phyloP scores from a whole-genome alignment of 371 early-diverging fungal genomes.

The Paraphysoderma sedebokerense region DNA sequence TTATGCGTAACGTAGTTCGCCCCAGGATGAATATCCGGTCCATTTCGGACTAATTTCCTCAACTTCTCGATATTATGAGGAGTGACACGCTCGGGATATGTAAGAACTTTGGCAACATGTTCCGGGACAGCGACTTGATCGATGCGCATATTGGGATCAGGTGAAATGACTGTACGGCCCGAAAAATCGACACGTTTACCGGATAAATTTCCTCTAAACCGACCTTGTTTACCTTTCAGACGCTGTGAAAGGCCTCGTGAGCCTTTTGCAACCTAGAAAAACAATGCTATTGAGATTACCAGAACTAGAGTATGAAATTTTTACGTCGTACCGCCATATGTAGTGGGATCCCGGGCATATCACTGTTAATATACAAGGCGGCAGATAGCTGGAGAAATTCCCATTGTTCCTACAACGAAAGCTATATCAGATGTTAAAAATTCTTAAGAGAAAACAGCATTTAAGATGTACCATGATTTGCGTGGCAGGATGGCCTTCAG shows the following conservation, averaged over 20 bases:
- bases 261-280: conserved; percentile 40
- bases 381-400: conserved; percentile 92
- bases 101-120: conserved; percentile 66
- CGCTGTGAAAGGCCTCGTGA: conserved; percentile 90
- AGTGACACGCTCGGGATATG: conserved; percentile 94
- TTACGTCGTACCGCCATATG: not conserved
- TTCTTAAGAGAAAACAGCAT: not conserved
- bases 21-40: conserved; percentile 86
- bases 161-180: conserved; percentile 98
- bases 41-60: conserved; percentile 67
- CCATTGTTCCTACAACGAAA: conserved; percentile 70
- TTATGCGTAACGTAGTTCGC: conserved; percentile 78
- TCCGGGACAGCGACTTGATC: conserved; percentile 53
- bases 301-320: not conserved
- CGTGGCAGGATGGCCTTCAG: conserved; percentile 59
- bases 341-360: conserved; percentile 53
- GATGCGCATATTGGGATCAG: conserved; percentile 97
- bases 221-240: conserved; percentile 98
- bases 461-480: conserved; percentile 38
- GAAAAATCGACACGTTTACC: conserved; percentile 99
- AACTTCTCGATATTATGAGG: conserved; percentile 71
- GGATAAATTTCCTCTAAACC: conserved; percentile 98
- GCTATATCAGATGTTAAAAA: not conserved
- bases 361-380: conserved; percentile 94
- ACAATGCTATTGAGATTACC: not conserved